A percentile compares a stretch with the other conserved stretches of the same genome.
phyloP scores from a whole-genome alignment of 495 filamentous ascomycete genomes.

The Daldinia decipiens region DNA sequence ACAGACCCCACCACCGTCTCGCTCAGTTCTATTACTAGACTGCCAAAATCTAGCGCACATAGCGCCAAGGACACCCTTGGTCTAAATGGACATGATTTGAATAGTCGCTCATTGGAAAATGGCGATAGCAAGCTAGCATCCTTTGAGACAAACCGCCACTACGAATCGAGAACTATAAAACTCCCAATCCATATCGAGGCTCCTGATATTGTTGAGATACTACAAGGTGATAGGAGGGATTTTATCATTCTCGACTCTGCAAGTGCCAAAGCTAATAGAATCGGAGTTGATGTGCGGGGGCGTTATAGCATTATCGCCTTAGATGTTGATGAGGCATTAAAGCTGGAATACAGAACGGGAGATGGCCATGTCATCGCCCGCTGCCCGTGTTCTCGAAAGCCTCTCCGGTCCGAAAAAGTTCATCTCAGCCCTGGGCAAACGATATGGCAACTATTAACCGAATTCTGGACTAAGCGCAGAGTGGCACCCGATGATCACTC shows the following conservation, averaged over 20 bases:
- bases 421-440: constrained; percentile 50
- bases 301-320: constrained; percentile 75
- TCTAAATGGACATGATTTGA: constrained; percentile 18
- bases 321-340: constrained; percentile 61
- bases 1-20: neutral
- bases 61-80: neutral
- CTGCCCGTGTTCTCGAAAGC: constrained; percentile 18
- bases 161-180: constrained; percentile 46
- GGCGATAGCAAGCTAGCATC: constrained; percentile 31
- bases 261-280: constrained; percentile 52
- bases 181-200: constrained; percentile 53
- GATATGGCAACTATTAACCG: constrained; percentile 67
- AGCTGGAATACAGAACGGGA: constrained; percentile 63
- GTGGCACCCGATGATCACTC: constrained; percentile 50
- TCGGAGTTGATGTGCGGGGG: constrained; percentile 62
- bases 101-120: constrained; percentile 10
- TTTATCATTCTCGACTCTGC: constrained; percentile 67
- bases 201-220: constrained; percentile 60
- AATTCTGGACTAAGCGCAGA: constrained; percentile 63
- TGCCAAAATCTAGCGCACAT: constrained; percentile 10
- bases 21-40: constrained; percentile 37
- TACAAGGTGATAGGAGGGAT: constrained; percentile 54
- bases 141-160: constrained; percentile 42
- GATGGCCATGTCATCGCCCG: constrained; percentile 50
- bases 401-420: constrained; percentile 39